Evolutionary conservation across 2,329 filamentous ascomycete genomes (phyloP).

Genomic region (Sclerotinia glacialis): DNA sequence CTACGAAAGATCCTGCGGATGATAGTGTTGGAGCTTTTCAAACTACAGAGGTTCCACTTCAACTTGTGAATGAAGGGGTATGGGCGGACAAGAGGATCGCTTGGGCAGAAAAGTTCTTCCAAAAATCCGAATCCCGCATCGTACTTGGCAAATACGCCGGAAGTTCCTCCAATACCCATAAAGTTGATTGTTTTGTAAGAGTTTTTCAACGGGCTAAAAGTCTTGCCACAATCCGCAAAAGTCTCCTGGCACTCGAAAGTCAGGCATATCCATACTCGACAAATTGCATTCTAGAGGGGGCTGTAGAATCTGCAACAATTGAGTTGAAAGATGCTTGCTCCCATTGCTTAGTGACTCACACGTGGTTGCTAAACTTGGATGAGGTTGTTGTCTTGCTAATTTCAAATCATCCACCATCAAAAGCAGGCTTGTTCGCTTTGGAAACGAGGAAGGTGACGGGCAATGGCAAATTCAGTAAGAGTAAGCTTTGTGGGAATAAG

Average conservation of each 20-base stretch:
- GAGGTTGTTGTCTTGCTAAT: background rate
- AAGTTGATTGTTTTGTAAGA: background rate
- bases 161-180: background rate
- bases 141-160: background rate
- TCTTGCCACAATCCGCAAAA: background rate
- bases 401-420: background rate
- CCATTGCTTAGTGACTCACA: background rate
- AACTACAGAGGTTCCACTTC: background rate
- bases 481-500: slow-evolving; percentile 1
- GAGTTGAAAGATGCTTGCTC: background rate
- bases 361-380: background rate
- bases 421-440: background rate
- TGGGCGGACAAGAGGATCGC: background rate
- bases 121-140: background rate
- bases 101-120: background rate
- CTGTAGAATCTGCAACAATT: background rate
- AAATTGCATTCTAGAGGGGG: background rate
- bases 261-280: background rate
- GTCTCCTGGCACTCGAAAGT: background rate
- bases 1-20: no score
- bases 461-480: background rate
- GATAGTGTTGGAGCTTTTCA: background rate
- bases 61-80: background rate
- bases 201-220: background rate
- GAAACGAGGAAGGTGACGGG: background rate